Conservation (phyloP, 2,329 filamentous ascomycete species). For the Cucurbitaria berberidis region DNA sequence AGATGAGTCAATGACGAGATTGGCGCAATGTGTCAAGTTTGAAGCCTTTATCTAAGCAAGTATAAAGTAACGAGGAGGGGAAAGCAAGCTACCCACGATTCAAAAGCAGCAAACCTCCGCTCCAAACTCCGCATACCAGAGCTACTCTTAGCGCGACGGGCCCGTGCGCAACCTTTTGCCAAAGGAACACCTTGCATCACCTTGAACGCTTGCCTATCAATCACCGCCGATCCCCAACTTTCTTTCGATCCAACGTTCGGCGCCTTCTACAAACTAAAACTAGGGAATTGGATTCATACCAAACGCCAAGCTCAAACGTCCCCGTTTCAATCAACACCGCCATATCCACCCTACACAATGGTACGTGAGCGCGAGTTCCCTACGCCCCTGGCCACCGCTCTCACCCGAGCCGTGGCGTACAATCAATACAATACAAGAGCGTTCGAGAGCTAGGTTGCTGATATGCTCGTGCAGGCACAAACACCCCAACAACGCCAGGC, state of each 20-base stretch:
- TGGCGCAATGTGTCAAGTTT: slow-evolving; percentile 9
- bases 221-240: not conserved
- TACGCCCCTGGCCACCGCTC: no score
- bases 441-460: not conserved
- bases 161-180: slow-evolving; percentile 24
- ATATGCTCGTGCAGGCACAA: slow-evolving; percentile 67
- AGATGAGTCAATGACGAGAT: not conserved
- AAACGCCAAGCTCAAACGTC: not conserved
- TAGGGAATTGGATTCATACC: not conserved
- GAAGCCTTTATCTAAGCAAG: no score
- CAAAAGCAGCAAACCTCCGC: slow-evolving; percentile 34
- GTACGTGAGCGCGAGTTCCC: slow-evolving; percentile 10
- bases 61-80: no score
- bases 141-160: slow-evolving; percentile 6
- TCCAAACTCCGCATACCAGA: slow-evolving; percentile 24
- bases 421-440: no score
- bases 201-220: slow-evolving; percentile 2
- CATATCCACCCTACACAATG: slow-evolving; percentile 10
- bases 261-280: not conserved
- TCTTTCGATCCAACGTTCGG: not conserved
- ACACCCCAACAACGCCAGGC: slow-evolving; percentile 82
- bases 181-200: slow-evolving; percentile 41
- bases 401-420: no score
- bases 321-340: no score
- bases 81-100: no score